Base-by-base conservation (phyloP, 352 stramenopile genomes). In the Pythium utonaiense region DNA sequence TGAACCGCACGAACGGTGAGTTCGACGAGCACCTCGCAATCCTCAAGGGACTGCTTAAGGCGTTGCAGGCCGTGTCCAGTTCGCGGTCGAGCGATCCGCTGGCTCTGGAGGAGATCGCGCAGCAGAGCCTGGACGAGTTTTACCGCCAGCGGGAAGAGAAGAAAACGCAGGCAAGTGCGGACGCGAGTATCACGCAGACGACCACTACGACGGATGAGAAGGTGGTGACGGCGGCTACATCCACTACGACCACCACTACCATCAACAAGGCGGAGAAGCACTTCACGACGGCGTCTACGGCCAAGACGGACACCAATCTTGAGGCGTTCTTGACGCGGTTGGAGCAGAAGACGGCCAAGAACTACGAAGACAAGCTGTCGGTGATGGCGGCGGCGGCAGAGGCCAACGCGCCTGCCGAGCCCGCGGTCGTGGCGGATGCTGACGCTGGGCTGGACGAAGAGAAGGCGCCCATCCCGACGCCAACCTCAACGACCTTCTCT, bases 1-100 rank as follows among this genome's bases (percentile, higher is more conserved):
- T 80, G 1, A 77, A 82, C 56, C 82, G 78, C 30, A 62, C 58
- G 19, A 83, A 64, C 44, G 80, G 73, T 49, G 82, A 75, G n/a
- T 89, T 88, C 57, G 75, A 90, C 34, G 77, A 82, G 56, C 86
- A 89, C 47, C 66, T 91, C 6, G 74, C 74, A 21, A 77, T 93
- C 51, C 51, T 93, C 25, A 73, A 74, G 27, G 83, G 80, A 14
- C 38, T 87, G 9, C 45, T 89, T 25, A 78, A 86, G 53, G 72
- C 78, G 28, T 67, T 91, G 16, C 74, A 89, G 58, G 88, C 78
- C 8, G 73, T 91, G 22, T 58, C 70, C 5, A 66, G 70, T 5
- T 61, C 69, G 0, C 68, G 53, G 8, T 45, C 47, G 13, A 51
- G 36, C 40, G 54, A 63, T 12, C 53, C 58, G 8, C 14, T 68